These are phyloP conservation scores for Ichthyophthirius multifiliis DNA, from an alignment of 169 alveolate genomes.

Conservation along the genomic window DNA sequence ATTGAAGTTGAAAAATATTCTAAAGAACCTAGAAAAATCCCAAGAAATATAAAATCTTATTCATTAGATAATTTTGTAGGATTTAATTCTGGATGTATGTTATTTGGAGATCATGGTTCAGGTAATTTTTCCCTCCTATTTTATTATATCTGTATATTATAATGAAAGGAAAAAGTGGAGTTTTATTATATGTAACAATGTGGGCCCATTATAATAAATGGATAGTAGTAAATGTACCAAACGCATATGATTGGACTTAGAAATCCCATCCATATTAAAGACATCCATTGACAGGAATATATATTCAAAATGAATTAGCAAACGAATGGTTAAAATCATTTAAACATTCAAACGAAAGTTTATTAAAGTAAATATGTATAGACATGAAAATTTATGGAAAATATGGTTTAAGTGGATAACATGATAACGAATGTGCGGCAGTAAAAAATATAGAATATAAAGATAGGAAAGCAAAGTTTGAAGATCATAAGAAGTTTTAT, in stretches of 20 bases:
- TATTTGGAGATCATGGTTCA: conserved; percentile 65
- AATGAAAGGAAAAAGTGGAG: conserved; percentile 16
- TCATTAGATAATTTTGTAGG: conserved; percentile 44
- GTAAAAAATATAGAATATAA: conserved; percentile 52
- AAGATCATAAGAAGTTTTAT: conserved; percentile 49
- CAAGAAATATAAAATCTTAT: conserved; percentile 46
- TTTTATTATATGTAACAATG: conserved; percentile 37
- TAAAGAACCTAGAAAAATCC: conserved; percentile 37
- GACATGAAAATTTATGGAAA: conserved; percentile 53
- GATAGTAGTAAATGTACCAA: conserved; percentile 54
- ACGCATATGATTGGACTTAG: conserved; percentile 38
- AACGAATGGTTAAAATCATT: conserved; percentile 43
- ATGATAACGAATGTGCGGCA: conserved; percentile 67
- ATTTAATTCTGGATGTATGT: conserved; percentile 51
- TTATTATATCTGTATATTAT: not conserved
- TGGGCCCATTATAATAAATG: conserved; percentile 71
- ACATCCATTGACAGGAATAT: conserved; percentile 49
- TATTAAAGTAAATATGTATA: conserved; percentile 36
- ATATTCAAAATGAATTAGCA: conserved; percentile 48
- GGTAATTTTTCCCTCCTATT: conserved; percentile 38
- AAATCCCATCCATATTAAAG: conserved; percentile 25
- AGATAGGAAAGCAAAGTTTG: conserved; percentile 47
- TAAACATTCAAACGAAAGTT: conserved; percentile 30
- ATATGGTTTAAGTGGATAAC: conserved; percentile 52
- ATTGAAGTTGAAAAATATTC: not conserved